A percentile compares a stretch with the other conserved stretches of the same genome.
Conservation (phyloP, 352 stramenopile species). For the Blastocystis sp. region DNA sequence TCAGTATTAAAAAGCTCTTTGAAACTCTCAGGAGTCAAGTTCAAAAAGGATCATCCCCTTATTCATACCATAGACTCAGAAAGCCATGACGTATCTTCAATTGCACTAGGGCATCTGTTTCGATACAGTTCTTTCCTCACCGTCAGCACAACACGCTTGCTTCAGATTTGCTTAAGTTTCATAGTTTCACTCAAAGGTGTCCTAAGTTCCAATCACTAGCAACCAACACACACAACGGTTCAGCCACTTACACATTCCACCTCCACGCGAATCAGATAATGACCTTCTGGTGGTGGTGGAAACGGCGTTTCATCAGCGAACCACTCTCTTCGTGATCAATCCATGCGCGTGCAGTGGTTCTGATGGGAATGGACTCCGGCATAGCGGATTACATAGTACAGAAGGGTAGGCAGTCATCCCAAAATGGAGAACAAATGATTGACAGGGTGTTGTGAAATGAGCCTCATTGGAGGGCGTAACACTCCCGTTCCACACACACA, state of each 20-base stretch:
- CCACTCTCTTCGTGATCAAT: background rate
- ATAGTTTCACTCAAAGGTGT: conserved; percentile 64
- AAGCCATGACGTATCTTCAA: conserved; percentile 65
- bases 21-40: conserved; percentile 68
- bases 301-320: background rate
- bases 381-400: too few species aligned
- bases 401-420: too few species aligned
- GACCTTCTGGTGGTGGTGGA: background rate
- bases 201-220: conserved; percentile 68
- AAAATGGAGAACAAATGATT: too few species aligned
- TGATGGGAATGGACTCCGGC: too few species aligned
- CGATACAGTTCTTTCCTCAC: conserved; percentile 63
- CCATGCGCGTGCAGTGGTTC: background rate
- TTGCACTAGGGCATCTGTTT: conserved; percentile 14
- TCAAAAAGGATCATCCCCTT: conserved; percentile 62
- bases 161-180: conserved; percentile 60
- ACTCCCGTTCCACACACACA: too few species aligned
- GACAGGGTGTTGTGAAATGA: too few species aligned
- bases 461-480: too few species aligned
- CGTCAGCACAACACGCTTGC: conserved; percentile 37
- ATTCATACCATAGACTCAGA: conserved; percentile 43
- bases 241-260: conserved; percentile 1
- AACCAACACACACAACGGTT: background rate
- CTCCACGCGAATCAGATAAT: background rate
- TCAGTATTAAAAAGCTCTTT: conserved; percentile 70